Evolutionary conservation across 2,329 filamentous ascomycete species (phyloP).

Genomic region (Raffaelea deltoideospora): DNA sequence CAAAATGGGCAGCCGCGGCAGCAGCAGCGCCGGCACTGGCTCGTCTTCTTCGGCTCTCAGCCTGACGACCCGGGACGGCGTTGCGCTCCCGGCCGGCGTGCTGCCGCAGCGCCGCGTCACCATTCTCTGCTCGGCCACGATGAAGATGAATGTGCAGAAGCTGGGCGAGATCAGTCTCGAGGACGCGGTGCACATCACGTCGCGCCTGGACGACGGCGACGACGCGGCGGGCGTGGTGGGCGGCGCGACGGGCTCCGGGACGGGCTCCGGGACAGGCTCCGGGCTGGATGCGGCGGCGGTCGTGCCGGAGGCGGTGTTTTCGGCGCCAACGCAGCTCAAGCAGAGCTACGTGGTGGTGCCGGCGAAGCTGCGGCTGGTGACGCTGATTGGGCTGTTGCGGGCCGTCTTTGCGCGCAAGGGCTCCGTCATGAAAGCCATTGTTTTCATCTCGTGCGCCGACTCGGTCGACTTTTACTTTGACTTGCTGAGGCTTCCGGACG

Average conservation of each 20-base stretch:
- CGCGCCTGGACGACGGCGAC: too few species aligned
- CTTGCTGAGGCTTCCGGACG: constrained; percentile 40
- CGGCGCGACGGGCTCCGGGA: too few species aligned
- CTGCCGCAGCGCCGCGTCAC: constrained; percentile 68
- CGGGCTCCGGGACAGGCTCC: constrained; percentile 21
- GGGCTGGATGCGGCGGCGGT: neutral
- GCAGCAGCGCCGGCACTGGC: too few species aligned
- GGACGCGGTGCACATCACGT: constrained; percentile 76
- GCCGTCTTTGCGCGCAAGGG: constrained; percentile 77
- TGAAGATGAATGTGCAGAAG: constrained; percentile 95
- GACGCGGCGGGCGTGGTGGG: too few species aligned
- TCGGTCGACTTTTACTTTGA: constrained; percentile 96
- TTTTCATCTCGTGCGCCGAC: constrained; percentile 95
- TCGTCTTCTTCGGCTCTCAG: too few species aligned
- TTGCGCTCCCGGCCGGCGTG: constrained; percentile 38
- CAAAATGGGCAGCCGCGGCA: too few species aligned
- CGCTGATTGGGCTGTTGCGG: constrained; percentile 70
- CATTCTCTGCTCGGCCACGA: constrained; percentile 85
- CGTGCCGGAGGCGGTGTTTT: constrained; percentile 39
- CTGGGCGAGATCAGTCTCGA: constrained; percentile 90
- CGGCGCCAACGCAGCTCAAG: constrained; percentile 82
- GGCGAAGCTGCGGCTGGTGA: constrained; percentile 80
- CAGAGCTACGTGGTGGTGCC: constrained; percentile 81
- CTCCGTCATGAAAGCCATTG: constrained; percentile 88
- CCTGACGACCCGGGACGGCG: constrained; percentile 43